Base-by-base conservation (phyloP, 768 basidiomycete genomes). In the Agrocybe praecox region DNA sequence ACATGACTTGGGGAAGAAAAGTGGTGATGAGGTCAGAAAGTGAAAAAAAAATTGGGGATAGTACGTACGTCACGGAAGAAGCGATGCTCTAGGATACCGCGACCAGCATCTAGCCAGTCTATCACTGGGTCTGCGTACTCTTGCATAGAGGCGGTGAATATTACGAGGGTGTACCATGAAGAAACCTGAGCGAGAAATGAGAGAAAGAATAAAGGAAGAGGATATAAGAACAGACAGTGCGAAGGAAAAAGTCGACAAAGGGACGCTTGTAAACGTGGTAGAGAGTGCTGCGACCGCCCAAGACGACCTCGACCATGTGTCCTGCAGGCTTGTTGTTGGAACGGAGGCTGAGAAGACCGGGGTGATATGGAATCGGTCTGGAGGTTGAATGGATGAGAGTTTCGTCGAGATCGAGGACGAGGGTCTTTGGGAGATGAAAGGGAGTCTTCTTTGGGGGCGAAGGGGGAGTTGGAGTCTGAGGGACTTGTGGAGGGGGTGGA, bases 101-200 rank as follows among this genome's bases (percentile, higher is more conserved):
- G 84, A 3, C 95, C 94, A 53, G 89, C 94, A 69, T 99, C 97
- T 52, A 99, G 77, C 97, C 97, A 99, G 74, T 99, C 97, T 63
- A 99, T 99, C 24, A 99, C 96, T 0, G 97, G 97, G 77, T 99
- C 97, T 59, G 97, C 97, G 71, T 99, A 99, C 74, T 99, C 97
- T 67, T 95, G 91, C 92, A 99, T 94, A 9, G 96, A 98, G 7
- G 97, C 97, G 29, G 97, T 99, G 74, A 96, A 99, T 61, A 99
- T 94, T 52, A 99, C 95, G 57, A 99, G 84, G 1, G 96, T 98
- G 74, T 99, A 99, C 97, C 97, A 99, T 22, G 88, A 81, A 26
- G 97, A 96, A 40, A 98, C 96, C 96, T 98, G 56, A 36, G 57
- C 52, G 57, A 52, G 59, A 56, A 32, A 53, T 46, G 24, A 50